Conservation (phyloP, 169 alveolate species). For the Miamiensis avidus region DNA sequence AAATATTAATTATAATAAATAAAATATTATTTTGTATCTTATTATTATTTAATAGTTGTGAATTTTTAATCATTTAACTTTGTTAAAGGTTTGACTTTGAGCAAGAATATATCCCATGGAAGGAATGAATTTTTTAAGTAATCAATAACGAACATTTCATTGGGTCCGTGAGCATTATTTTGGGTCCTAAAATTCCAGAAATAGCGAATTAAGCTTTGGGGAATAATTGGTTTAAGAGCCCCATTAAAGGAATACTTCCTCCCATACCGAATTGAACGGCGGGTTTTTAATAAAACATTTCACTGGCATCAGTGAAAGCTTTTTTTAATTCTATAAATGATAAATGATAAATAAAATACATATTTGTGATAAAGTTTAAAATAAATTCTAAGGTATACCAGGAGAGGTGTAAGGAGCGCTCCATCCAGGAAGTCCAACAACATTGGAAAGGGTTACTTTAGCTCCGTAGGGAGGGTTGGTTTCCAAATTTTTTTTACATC, state of each 20-base stretch:
- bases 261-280: slow-evolving; percentile 60
- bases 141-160: slow-evolving; percentile 69
- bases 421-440: not conserved
- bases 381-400: not conserved
- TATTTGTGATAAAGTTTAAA: slow-evolving; percentile 26
- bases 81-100: not conserved
- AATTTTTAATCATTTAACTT: not conserved
- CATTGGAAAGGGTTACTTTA: slow-evolving; percentile 13
- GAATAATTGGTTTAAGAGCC: slow-evolving; percentile 54
- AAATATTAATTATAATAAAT: too few relatives aligned
- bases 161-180: slow-evolving; percentile 79
- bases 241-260: slow-evolving; percentile 78
- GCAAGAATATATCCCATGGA: slow-evolving; percentile 53
- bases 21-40: too few relatives aligned
- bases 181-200: slow-evolving; percentile 77
- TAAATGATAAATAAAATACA: too few relatives aligned
- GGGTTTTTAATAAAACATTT: slow-evolving; percentile 39
- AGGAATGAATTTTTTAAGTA: slow-evolving; percentile 56
- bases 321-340: slow-evolving; percentile 40
- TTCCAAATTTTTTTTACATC: slow-evolving; percentile 25
- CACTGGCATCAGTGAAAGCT: slow-evolving; percentile 44
- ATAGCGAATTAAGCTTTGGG: slow-evolving; percentile 74
- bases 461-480: slow-evolving; percentile 31
- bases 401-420: not conserved
- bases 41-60: too few relatives aligned